Percentiles rank a stretch among this genome's conserved stretches.
Conservation (phyloP, 2,329 filamentous ascomycete genomes). For the Huntiella bhutanensis region DNA sequence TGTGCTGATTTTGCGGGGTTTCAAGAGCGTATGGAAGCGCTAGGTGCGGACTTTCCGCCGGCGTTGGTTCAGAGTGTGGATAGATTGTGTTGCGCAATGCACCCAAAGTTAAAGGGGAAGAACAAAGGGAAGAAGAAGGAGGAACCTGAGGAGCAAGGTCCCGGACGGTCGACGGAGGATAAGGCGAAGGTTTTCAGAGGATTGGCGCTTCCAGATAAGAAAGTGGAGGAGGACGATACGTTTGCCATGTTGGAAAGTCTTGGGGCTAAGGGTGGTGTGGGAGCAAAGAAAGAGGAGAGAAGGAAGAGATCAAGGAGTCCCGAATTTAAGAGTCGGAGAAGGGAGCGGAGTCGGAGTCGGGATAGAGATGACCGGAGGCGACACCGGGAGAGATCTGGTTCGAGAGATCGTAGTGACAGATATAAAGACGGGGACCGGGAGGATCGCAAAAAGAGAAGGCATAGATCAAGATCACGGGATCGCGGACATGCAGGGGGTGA, state of each 20-base stretch:
- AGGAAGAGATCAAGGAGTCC: slow-evolving; percentile 37
- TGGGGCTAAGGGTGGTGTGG: slow-evolving; percentile 18
- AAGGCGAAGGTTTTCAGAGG: slow-evolving; percentile 84
- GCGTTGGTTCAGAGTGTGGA: slow-evolving; percentile 86
- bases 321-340: slow-evolving; percentile 1
- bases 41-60: slow-evolving; percentile 66
- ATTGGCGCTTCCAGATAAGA: slow-evolving; percentile 58
- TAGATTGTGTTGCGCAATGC: slow-evolving; percentile 70
- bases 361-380: slow-evolving; percentile 27
- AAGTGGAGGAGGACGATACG: slow-evolving; percentile 65
- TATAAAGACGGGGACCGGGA: slow-evolving; percentile 16
- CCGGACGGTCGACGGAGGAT: slow-evolving; percentile 29
- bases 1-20: slow-evolving; percentile 54
- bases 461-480: slow-evolving; percentile 19
- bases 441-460: slow-evolving; percentile 17
- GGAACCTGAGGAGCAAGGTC: slow-evolving; percentile 19
- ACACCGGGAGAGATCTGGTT: slow-evolving; percentile 22
- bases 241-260: slow-evolving; percentile 78
- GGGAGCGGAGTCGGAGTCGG: slow-evolving; percentile 19
- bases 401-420: slow-evolving; percentile 19
- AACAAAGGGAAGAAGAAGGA: slow-evolving; percentile 24
- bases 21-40: slow-evolving; percentile 50
- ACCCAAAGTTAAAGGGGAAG: slow-evolving; percentile 59
- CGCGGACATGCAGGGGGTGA: slow-evolving; percentile 24
- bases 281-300: slow-evolving; percentile 26